Evolutionary conservation across 352 stramenopile genomes (phyloP), one percentile per base, ranked within the genome.

Genomic region (Elongisporangium anandrum): DNA sequence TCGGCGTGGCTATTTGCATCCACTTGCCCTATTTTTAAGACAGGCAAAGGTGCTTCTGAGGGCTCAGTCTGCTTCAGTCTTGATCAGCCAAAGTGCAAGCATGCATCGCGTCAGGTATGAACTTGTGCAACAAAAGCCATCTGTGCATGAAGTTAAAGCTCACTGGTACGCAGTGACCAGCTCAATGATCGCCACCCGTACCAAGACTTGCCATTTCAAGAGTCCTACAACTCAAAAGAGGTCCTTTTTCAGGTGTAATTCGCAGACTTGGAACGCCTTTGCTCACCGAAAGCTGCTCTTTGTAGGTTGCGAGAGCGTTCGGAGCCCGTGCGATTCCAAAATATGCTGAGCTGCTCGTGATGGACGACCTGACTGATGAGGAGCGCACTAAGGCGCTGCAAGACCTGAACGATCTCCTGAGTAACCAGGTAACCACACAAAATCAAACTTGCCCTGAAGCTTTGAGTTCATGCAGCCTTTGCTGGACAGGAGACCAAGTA

Each of bases 31-130:
- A 41, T 41, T 20, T 51, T 20, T 51, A 51, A 2, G 22, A 23
- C 13, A 3, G n/a, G 38, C 45, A 20, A 29, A 8, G n/a, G n/a
- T n/a, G n/a, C n/a, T n/a, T 2, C 15, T 20, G 21, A 56, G 10
- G 15, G 21, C 5, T 34, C 50, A 17, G 17, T 52, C 29, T 34
- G n/a, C n/a, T n/a, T n/a, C n/a, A n/a, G n/a, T n/a, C 39, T 45
- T 21, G 16, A 0, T 53, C 21, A n/a, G 45, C 9, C 45, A 57
- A 24, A 34, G 24, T 7, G 24, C 24, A 34, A 64, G 20, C 24
- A 88, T 90, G 80, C 80, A 90, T 52, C 74, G 72, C 60, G 75
- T 87, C 50, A 90, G 75, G 75, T 81, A 59, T n/a, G n/a, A n/a
- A n/a, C n/a, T n/a, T n/a, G n/a, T n/a, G n/a, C n/a, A n/a, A n/a